phyloP scores from a whole-genome alignment of 2,329 filamentous ascomycete species.

The Capronia coronata region DNA sequence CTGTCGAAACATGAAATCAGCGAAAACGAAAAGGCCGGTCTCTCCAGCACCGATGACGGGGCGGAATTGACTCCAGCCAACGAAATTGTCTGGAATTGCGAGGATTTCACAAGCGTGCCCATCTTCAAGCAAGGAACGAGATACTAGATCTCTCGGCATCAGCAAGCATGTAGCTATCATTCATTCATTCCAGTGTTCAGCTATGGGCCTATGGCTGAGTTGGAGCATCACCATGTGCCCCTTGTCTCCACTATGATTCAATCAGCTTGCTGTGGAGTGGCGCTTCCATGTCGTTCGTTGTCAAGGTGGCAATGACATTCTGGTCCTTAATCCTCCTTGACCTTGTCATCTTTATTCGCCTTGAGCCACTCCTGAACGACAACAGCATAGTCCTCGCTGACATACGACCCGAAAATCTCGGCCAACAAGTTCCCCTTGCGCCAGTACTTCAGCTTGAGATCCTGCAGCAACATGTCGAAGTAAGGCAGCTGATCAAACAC shows the following conservation, averaged over 20 bases:
- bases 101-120: constrained; percentile 34
- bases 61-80: constrained; percentile 64
- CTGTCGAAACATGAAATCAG: constrained; percentile 73
- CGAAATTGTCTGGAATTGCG: constrained; percentile 54
- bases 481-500: constrained; percentile 73
- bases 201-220: too few species aligned
- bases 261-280: too few species aligned
- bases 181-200: too few species aligned
- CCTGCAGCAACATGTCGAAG: constrained; percentile 59
- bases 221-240: too few species aligned
- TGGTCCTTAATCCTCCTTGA: too few species aligned
- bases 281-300: too few species aligned
- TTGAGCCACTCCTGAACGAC: constrained; percentile 39
- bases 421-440: constrained; percentile 34
- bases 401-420: constrained; percentile 37
- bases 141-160: constrained; percentile 17
- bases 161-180: too few species aligned
- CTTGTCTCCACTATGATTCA: too few species aligned
- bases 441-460: constrained; percentile 54
- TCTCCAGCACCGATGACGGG: constrained; percentile 73
- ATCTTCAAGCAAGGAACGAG: constrained; percentile 27
- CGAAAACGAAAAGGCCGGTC: constrained; percentile 64
- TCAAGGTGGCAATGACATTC: too few species aligned
- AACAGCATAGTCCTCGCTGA: constrained; percentile 37
- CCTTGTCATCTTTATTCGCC: neutral